Evolutionary conservation across 371 early-diverging fungal genomes (phyloP), one percentile per base, ranked within the genome.

Genomic region (Lichtheimia ramosa): DNA sequence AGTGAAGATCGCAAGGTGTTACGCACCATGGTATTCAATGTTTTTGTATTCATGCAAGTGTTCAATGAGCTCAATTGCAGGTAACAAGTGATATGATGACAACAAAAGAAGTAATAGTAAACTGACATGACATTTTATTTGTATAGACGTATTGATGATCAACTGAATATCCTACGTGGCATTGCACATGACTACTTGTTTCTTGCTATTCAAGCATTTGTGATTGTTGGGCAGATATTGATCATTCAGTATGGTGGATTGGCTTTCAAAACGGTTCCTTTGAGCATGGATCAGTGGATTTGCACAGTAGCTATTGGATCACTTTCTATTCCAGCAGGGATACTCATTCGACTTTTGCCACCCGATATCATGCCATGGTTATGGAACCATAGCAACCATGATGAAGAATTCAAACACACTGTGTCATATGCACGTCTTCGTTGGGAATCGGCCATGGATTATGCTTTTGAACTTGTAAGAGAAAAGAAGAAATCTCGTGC

Each of bases 181-280:
- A 74, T 96, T 54, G 59, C 61, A 50, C 67, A 81, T 56, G 95
- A 96, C 73, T 72, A 69, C 51, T 67, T 83, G 24, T 96, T 96
- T 66, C 62, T 89, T 23, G 65, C 63, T 43, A 89, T 96, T 46
- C 72, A 90, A 25, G 57, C 88, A 4, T 57, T 89, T 21, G 87
- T 88, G 2, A 63, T 90, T 10, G 52, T 83, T 18, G 77, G 84
- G 15, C 96, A 96, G 70, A 69, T 86, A 13, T 40, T 88, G 39
- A 92, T 96, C 59, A 83, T 96, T n/a, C 76, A 92, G 65, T 93
- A 87, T 76, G 94, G 93, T 48, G 87, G 91, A 13, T 70, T 79
- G 18, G 95, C 89, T 0, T 95, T 96, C 81, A 86, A 90, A 66
- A 91, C 92, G 0, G 75, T 70, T 3, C 79, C 81, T 0, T 75